These are phyloP conservation scores for Ophiostoma perfectum DNA, from an alignment of 2,329 filamentous ascomycete genomes.

Conservation along the genomic window DNA sequence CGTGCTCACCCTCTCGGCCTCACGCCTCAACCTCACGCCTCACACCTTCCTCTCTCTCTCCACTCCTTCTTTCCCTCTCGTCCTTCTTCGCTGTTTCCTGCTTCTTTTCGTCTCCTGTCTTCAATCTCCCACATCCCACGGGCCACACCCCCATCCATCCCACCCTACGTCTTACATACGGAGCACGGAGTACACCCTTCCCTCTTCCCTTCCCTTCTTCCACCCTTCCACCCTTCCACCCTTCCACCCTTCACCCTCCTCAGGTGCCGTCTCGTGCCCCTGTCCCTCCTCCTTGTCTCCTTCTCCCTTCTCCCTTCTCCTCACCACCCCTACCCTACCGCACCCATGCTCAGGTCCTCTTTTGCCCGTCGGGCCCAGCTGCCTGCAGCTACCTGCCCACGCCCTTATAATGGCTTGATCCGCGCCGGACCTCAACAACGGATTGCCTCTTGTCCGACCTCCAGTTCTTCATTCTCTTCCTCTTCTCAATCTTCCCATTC, in stretches of 20 bases:
- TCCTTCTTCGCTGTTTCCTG: constrained; percentile 13
- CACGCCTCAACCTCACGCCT: neutral
- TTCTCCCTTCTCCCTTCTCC: neutral
- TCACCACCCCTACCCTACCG: neutral
- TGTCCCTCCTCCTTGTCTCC: neutral
- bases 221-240: too few species aligned
- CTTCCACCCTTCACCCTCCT: too few species aligned
- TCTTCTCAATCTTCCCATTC: neutral
- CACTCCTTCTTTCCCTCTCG: neutral
- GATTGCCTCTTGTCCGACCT: constrained; percentile 1
- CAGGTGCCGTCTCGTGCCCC: constrained; percentile 12
- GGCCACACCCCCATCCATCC: constrained; percentile 9
- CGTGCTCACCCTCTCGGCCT: neutral
- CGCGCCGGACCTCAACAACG: constrained; percentile 20
- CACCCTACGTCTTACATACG: neutral
- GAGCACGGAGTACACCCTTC: neutral
- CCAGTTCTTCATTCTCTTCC: neutral
- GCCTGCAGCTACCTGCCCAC: constrained; percentile 19
- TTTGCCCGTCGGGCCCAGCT: constrained; percentile 13
- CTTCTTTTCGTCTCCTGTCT: constrained; percentile 21
- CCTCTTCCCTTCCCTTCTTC: constrained; percentile 15
- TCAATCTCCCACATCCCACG: constrained; percentile 2
- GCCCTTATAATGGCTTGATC: constrained; percentile 25
- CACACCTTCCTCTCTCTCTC: neutral
- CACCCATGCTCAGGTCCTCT: neutral